Evolutionary conservation across 352 stramenopile species (phyloP).

Genomic region (Pythium scleroteichum): DNA sequence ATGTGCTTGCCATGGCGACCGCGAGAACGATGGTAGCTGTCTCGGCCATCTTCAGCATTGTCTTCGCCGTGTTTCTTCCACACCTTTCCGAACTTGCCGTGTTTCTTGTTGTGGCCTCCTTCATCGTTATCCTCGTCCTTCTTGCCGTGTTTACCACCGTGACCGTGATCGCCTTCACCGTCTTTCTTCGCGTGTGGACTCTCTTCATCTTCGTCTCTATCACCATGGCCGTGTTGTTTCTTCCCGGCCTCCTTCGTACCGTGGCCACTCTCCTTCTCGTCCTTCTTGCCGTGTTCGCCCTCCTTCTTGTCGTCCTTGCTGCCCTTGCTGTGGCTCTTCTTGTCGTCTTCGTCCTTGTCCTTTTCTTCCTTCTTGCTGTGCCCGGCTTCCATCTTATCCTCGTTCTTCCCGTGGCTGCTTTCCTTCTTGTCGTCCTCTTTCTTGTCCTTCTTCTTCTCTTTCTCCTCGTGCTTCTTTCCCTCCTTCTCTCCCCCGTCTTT

Average conservation of each 20-base stretch:
- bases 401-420: not conserved
- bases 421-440: conserved; percentile 1
- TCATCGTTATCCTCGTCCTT: conserved; percentile 1
- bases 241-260: not conserved
- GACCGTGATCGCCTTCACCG: not conserved
- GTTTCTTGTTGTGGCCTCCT: not conserved
- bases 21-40: not conserved
- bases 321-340: not conserved
- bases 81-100: not conserved
- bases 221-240: not conserved
- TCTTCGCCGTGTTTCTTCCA: not conserved
- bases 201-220: not conserved
- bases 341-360: conserved; percentile 8
- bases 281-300: conserved; percentile 6
- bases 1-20: conserved; percentile 1
- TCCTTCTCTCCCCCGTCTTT: conserved; percentile 7
- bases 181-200: not conserved
- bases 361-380: conserved; percentile 2
- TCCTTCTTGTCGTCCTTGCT: not conserved
- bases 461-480: conserved; percentile 17
- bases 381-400: conserved; percentile 24
- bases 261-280: conserved; percentile 1
- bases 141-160: not conserved
- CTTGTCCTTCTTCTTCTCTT: conserved; percentile 1
- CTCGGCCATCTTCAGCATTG: not conserved